Conservation (phyloP, 257 asterid species). For the Scutellaria galericulata region DNA sequence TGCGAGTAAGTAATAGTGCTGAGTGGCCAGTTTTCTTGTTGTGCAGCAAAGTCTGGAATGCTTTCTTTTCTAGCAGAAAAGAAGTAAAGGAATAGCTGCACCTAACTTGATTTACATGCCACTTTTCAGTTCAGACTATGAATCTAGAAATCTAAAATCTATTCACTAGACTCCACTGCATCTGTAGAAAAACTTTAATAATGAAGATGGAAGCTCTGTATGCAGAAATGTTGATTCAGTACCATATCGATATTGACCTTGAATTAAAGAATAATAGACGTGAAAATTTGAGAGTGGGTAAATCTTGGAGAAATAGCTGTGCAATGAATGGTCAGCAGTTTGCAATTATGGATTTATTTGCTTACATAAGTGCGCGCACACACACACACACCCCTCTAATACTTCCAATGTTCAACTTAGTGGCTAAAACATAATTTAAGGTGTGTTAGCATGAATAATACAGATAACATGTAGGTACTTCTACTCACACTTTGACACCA, state of each 20-base stretch:
- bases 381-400: not conserved
- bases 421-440: not conserved
- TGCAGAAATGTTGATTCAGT: not conserved
- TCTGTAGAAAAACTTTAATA: constrained; percentile 6
- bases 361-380: not conserved
- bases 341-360: constrained; percentile 9
- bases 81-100: constrained; percentile 24
- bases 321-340: constrained; percentile 12
- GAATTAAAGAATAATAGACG: not conserved
- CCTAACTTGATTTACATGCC: not conserved
- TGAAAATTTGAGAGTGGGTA: not conserved
- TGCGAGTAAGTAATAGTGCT: constrained; percentile 68
- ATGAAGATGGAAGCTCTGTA: constrained; percentile 19
- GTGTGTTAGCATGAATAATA: constrained; percentile 22
- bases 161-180: not conserved
- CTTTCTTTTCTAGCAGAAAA: constrained; percentile 3
- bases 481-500: constrained; percentile 21
- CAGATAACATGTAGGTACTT: not conserved
- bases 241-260: not conserved
- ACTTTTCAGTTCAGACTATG: constrained; percentile 10
- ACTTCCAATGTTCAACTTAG: constrained; percentile 5
- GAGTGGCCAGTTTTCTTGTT: constrained; percentile 4
- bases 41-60: constrained; percentile 25
- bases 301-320: constrained; percentile 15
- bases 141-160: not conserved